Evolutionary conservation across 2,329 filamentous ascomycete genomes (phyloP).

Genomic region (Sporothrix pseudoabietina): DNA sequence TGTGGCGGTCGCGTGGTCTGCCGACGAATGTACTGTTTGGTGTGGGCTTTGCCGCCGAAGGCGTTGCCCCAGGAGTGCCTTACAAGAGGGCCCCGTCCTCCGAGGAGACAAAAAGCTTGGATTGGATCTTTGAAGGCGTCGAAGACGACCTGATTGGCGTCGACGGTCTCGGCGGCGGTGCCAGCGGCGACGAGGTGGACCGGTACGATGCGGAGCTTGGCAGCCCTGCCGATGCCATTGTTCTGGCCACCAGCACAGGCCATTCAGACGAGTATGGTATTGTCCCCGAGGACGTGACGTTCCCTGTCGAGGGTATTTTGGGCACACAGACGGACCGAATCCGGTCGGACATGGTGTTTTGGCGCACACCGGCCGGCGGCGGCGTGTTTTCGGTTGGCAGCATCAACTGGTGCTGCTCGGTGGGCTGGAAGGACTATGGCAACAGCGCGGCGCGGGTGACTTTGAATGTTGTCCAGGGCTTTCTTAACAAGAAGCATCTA

Average conservation of each 20-base stretch:
- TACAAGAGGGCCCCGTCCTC: slow-evolving; percentile 24
- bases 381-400: slow-evolving; percentile 35
- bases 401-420: slow-evolving; percentile 37
- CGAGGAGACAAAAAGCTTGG: neutral
- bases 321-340: slow-evolving; percentile 36
- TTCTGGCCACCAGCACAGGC: slow-evolving; percentile 38
- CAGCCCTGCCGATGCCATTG: slow-evolving; percentile 38
- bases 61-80: slow-evolving; percentile 38
- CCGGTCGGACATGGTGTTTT: slow-evolving; percentile 37
- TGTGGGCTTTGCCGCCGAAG: slow-evolving; percentile 40
- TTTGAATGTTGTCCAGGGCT: neutral
- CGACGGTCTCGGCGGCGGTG: slow-evolving; percentile 41
- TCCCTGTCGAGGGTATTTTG: slow-evolving; percentile 35
- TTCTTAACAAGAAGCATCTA: neutral
- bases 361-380: slow-evolving; percentile 36
- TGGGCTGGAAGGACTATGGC: neutral
- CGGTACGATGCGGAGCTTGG: slow-evolving; percentile 40
- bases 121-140: slow-evolving; percentile 31
- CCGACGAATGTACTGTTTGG: slow-evolving; percentile 41
- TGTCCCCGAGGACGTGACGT: slow-evolving; percentile 34
- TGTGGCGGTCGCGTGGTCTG: slow-evolving; percentile 42
- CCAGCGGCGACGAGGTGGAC: slow-evolving; percentile 45
- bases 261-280: slow-evolving; percentile 37
- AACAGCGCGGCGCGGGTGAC: neutral
- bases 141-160: slow-evolving; percentile 33